phyloP scores from a whole-genome alignment of 2,329 filamentous ascomycete genomes.

The Scedosporium apiospermum region DNA sequence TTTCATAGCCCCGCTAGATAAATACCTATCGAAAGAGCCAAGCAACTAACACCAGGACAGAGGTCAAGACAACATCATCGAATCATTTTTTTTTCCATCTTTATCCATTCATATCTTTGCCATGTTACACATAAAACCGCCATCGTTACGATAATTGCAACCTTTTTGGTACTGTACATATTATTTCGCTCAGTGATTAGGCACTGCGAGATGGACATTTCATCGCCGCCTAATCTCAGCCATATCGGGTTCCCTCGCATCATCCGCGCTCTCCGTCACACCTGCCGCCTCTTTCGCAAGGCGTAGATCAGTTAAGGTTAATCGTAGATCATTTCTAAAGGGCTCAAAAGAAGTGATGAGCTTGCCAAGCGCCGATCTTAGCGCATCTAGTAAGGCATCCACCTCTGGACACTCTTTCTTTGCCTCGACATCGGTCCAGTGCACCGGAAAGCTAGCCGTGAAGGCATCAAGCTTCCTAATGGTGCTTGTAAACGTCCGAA shows the following conservation, averaged over 20 bases:
- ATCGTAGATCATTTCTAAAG: slow-evolving; percentile 60
- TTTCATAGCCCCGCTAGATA: neutral
- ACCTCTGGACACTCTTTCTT: slow-evolving; percentile 52
- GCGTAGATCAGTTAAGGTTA: slow-evolving; percentile 62
- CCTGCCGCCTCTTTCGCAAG: slow-evolving; percentile 59
- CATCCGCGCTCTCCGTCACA: slow-evolving; percentile 13
- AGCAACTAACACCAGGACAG: neutral
- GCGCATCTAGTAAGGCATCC: slow-evolving; percentile 54
- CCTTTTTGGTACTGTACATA: slow-evolving; percentile 1
- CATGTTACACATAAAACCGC: neutral
- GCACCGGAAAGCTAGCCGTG: slow-evolving; percentile 45
- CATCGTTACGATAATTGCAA: neutral
- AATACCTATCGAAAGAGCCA: neutral
- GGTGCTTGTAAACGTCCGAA: slow-evolving; percentile 61
- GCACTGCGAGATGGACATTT: neutral
- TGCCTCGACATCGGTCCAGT: slow-evolving; percentile 71
- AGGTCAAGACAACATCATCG: too few relatives aligned
- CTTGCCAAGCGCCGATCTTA: slow-evolving; percentile 56
- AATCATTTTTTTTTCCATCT: neutral
- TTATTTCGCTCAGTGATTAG: neutral
- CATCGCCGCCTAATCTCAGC: slow-evolving; percentile 12
- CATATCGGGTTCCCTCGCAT: slow-evolving; percentile 17
- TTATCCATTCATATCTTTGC: neutral
- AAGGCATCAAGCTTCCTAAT: slow-evolving; percentile 63
- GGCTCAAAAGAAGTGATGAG: slow-evolving; percentile 64